phyloP scores from a whole-genome alignment of 164 flowering plant species.

The Umbellularia californica region DNA sequence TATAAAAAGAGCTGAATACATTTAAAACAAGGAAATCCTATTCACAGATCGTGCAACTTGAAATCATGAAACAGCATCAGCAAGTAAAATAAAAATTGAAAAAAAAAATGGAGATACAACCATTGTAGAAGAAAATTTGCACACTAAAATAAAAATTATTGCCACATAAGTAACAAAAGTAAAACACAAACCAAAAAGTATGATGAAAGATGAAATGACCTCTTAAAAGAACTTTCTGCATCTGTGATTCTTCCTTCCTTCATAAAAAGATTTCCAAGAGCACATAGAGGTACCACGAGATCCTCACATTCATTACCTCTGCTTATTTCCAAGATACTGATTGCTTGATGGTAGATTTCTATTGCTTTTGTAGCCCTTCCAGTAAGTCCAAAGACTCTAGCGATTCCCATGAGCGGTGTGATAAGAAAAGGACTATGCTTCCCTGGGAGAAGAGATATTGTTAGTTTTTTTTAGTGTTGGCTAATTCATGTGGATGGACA shows the following conservation, averaged over 20 bases:
- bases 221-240: slow-evolving; percentile 58
- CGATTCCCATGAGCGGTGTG: slow-evolving; percentile 70
- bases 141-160: neutral
- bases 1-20: neutral
- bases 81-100: neutral
- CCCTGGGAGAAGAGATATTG: slow-evolving; percentile 42
- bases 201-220: slow-evolving; percentile 32
- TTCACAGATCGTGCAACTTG: neutral
- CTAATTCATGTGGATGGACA: too few species aligned
- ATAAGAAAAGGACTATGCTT: slow-evolving; percentile 48
- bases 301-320: slow-evolving; percentile 65
- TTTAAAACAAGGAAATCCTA: neutral
- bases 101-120: neutral
- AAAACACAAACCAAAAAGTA: neutral
- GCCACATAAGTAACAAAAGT: neutral
- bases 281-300: slow-evolving; percentile 60
- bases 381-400: slow-evolving; percentile 48
- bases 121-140: neutral
- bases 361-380: slow-evolving; percentile 57
- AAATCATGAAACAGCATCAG: neutral
- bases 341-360: slow-evolving; percentile 45
- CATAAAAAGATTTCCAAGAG: slow-evolving; percentile 74
- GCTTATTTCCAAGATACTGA: slow-evolving; percentile 53
- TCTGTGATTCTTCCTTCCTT: slow-evolving; percentile 58
- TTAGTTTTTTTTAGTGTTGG: too few species aligned